These are phyloP conservation scores for Penicillium frequentans DNA, from an alignment of 2,329 filamentous ascomycete species.

Conservation along the genomic window DNA sequence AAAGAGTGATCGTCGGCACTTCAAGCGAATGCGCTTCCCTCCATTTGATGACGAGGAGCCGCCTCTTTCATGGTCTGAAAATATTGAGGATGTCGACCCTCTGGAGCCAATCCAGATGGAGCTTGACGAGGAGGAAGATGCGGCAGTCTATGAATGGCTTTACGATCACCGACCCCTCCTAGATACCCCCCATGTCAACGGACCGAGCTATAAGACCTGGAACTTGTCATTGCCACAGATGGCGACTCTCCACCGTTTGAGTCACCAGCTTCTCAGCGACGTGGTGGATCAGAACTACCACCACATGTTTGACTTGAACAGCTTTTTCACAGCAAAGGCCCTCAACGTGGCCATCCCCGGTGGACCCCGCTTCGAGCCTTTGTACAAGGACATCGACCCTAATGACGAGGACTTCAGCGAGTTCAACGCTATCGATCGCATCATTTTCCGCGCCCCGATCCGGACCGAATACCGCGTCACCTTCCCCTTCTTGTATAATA, in stretches of 20 bases:
- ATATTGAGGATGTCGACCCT: conserved; percentile 97
- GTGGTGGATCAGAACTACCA: conserved; percentile 96
- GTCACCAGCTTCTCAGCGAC: conserved; percentile 86
- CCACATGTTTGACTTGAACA: conserved; percentile 93
- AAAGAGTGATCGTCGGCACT: conserved; percentile 91
- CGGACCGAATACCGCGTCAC: conserved; percentile 94
- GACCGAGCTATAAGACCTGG: conserved; percentile 95
- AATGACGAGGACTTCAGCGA: conserved; percentile 99
- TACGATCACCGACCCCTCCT: conserved; percentile 90
- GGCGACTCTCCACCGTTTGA: conserved; percentile 90
- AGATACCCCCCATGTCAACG: conserved; percentile 92
- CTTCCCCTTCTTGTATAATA: conserved; percentile 95
- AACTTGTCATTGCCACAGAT: conserved; percentile 92
- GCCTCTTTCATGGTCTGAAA: conserved; percentile 95
- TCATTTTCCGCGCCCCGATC: conserved; percentile 95
- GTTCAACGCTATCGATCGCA: conserved; percentile 98
- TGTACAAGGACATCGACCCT: conserved; percentile 98
- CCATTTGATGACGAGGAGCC: conserved; percentile 99
- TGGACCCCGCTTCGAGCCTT: conserved; percentile 90
- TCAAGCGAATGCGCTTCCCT: conserved; percentile 98
- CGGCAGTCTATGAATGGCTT: conserved; percentile 91
- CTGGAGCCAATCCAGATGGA: conserved; percentile 98
- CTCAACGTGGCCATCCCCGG: conserved; percentile 97
- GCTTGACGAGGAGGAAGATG: conserved; percentile 89
- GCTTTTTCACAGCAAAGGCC: conserved; percentile 93